phyloP scores from a whole-genome alignment of 306 rosid species.

The Calophaca sinica region DNA sequence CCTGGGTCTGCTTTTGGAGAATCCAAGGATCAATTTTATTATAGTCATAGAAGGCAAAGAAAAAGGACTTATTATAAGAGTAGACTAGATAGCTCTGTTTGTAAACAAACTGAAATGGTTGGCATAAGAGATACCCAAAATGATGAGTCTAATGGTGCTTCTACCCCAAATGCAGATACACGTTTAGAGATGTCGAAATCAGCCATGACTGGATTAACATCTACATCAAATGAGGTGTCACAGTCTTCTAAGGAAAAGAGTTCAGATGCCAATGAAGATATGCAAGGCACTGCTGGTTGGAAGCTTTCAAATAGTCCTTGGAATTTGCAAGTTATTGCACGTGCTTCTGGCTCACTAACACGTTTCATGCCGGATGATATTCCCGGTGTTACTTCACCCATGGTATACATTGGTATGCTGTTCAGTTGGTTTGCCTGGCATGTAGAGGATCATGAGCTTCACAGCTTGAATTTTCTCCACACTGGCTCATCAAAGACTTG shows the following conservation, averaged over 20 bases:
- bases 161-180: constrained; percentile 41
- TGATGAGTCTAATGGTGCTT: constrained; percentile 45
- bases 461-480: constrained; percentile 97
- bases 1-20: constrained; percentile 98
- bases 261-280: constrained; percentile 58
- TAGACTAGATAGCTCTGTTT: constrained; percentile 57
- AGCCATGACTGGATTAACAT: constrained; percentile 44
- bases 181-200: constrained; percentile 54
- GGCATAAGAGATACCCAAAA: constrained; percentile 40
- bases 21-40: constrained; percentile 71
- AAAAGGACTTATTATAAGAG: constrained; percentile 77
- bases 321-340: constrained; percentile 97
- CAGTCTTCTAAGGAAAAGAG: constrained; percentile 58
- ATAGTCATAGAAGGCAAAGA: constrained; percentile 71
- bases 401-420: constrained; percentile 97
- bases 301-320: constrained; percentile 98
- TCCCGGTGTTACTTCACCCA: constrained; percentile 99
- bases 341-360: constrained; percentile 96
- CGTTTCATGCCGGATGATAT: constrained; percentile 99
- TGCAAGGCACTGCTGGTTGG: constrained; percentile 98
- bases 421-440: constrained; percentile 99
- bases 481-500: constrained; percentile 96
- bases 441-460: constrained; percentile 99
- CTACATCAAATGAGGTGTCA: constrained; percentile 57
- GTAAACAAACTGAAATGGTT: constrained; percentile 52